Base-by-base conservation (phyloP, 2,329 filamentous ascomycete genomes). In the Coleophoma crateriformis region DNA sequence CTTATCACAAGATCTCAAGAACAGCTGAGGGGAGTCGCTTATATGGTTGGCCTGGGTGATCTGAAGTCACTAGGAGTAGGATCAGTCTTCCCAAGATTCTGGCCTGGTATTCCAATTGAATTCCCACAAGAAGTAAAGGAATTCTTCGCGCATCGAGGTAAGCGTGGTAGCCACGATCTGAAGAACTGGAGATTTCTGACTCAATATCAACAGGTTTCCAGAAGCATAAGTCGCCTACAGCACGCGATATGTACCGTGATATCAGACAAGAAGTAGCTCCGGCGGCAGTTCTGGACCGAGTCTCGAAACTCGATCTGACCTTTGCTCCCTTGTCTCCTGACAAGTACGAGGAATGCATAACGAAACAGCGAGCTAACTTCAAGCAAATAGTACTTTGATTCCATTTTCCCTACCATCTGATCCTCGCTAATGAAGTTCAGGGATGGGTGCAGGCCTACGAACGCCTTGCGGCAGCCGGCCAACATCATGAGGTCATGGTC, bases 51-150 rank as follows among this genome's bases (percentile, higher is more conserved):
- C 50, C 10, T 39, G 50, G 11, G 20, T 33, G 15, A 40, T 7
- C 42, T 61, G 12, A 51, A 49, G 34, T 50, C 53, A 34, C 50
- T 66, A 11, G 51, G 49, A 6, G 57, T 67, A 17, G 61, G 64
- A 12, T 67, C 63, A 20, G 50, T 54, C 3, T 71, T 71, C 39
- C 72, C 72, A 33, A 62, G 72, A n/a, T 69, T 75, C 51, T 75
- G 71, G 68, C 71, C 71, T 5, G 69, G 68, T 2, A 63, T 74
- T 3, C 71, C 71, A 2, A 57, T 60, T 2, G 67, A 71, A 45
- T 58, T 74, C 33, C 56, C 66, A 6, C 54, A 62, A 38, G 45
- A 55, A 1, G 57, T 61, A 3, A 66, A 68, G 20, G 55, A 67
- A 3, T 75, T 73, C 52, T 62, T 65, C 8, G 17, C 56, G 10